Evolutionary conservation across 208 protist genomes (phyloP), one percentile per base, ranked within the genome.

Genomic region (Leishmania amazonensis): DNA sequence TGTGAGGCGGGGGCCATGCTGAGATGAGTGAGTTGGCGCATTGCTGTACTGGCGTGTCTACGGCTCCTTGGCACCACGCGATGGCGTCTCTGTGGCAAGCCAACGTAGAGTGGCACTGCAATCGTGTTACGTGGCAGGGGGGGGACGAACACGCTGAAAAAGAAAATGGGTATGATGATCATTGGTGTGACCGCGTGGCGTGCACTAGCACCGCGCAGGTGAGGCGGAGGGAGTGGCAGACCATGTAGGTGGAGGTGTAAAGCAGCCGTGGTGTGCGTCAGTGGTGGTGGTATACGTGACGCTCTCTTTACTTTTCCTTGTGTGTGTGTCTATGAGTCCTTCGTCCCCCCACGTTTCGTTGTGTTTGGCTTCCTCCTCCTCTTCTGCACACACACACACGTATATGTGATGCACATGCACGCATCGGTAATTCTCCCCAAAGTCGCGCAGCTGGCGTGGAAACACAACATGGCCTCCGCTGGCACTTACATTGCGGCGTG

Each of bases 401-500:
- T 40, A 17, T 24, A 17, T 53, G 7, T 9, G 31, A 49, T 28
- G 19, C 31, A 7, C 24, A 49, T 73, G 13, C 6, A 35, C 28
- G 21, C 42, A 15, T 73, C 24, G 53, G 24, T 49, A 53, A 42
- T n/a, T 73, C 45, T n/a, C 19, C 42, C 35, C 28, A 17, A 53
- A 35, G 31, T 21, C 49, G 40, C 45, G 42, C 9, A 17, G 7
- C 15, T 53, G 17, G 31, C 31, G 40, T 51, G 8, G 45, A 73
- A 53, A 49, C 19, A 42, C 35, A 53, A 3, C 38, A 87, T 87
- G 84, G 79, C 80, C 1, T 83, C 84, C 38, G 11, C 42, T 17
- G 64, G 4, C 57, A 83, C 79, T 1, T 73, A 80, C 65, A 78
- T 88, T 9, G 85, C 80, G 0, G 78, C 89, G 51, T 93, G 90